Base-by-base conservation (phyloP, 2,329 filamentous ascomycete species). In the Ophiostoma ips region DNA sequence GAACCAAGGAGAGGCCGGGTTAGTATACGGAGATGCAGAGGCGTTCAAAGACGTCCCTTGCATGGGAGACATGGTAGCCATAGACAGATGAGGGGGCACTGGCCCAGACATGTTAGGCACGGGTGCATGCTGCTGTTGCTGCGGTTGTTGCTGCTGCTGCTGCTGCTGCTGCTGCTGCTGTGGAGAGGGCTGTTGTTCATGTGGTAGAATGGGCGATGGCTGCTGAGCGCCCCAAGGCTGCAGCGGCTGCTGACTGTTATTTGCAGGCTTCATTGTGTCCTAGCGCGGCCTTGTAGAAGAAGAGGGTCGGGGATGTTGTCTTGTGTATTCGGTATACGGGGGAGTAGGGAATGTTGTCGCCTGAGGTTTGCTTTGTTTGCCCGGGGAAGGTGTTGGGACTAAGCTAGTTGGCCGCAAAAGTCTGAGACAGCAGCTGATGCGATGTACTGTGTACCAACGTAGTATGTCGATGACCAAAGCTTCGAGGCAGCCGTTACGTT, bases 1-100 rank as follows among this genome's bases (percentile, higher is more conserved):
- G 57, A 63, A 66, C 64, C 62, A 66, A 54, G 58, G 52, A 52
- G 59, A 50, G 49, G 50, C 19, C 52, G 61, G 56, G 59, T 68
- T 66, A 69, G 64, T 58, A 57, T 61, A 60, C 9, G 48, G 46
- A 6, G 24, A 15, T 12, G 33, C 19, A 34, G 49, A 28, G 8
- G 24, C 24, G 8, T 28, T 28, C 24, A 28, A 5, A 28, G 24
- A 8, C 8, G 24, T 5, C 8, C 5, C 18, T 13, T 18, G 31
- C 38, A 51, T 44, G 9, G 50, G 45, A n/a, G 37, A 34, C 24
- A 47, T 31, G 24, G 13, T 30, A 24, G 21, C 21, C 13, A 33
- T 30, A 8, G 44, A 31, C 3, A 40, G 18, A 31, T 46, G 44
- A n/a, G 44, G 31, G 7, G 43, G 33, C 38, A 50, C 19, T 34